phyloP scores from a whole-genome alignment of 2,329 filamentous ascomycete species.

The Xylaria polymorpha region DNA sequence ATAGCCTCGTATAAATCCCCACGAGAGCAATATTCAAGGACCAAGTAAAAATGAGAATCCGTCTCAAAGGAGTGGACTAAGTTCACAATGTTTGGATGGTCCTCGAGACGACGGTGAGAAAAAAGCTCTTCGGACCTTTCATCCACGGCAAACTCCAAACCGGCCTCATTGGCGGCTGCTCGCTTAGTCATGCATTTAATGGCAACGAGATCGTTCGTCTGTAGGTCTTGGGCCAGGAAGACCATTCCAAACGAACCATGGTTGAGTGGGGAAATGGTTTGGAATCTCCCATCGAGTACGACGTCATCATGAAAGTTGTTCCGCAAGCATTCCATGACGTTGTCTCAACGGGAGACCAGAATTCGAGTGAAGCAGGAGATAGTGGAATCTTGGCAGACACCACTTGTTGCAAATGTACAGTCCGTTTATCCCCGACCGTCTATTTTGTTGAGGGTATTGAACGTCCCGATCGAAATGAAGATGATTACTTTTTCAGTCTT shows the following conservation, averaged over 20 bases:
- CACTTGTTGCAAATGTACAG: conserved; percentile 47
- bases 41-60: conserved; percentile 87
- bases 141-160: conserved; percentile 77
- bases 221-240: conserved; percentile 86
- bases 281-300: conserved; percentile 88
- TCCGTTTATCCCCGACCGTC: conserved; percentile 43
- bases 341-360: conserved; percentile 50
- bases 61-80: conserved; percentile 93
- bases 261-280: conserved; percentile 93
- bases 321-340: conserved; percentile 84
- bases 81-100: conserved; percentile 93
- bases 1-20: conserved; percentile 99
- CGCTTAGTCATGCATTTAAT: conserved; percentile 97
- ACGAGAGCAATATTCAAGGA: conserved; percentile 94
- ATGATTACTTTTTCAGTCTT: conserved; percentile 45
- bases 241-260: conserved; percentile 99
- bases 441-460: conserved; percentile 46
- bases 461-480: conserved; percentile 42
- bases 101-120: conserved; percentile 81
- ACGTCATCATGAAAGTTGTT: conserved; percentile 82
- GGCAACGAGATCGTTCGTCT: conserved; percentile 83
- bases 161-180: conserved; percentile 68
- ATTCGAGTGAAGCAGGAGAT: conserved; percentile 51
- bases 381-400: conserved; percentile 42
- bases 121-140: conserved; percentile 84